Conservation (phyloP, 1,139 yeast genomes). For the Candida pseudoviswanathii region DNA sequence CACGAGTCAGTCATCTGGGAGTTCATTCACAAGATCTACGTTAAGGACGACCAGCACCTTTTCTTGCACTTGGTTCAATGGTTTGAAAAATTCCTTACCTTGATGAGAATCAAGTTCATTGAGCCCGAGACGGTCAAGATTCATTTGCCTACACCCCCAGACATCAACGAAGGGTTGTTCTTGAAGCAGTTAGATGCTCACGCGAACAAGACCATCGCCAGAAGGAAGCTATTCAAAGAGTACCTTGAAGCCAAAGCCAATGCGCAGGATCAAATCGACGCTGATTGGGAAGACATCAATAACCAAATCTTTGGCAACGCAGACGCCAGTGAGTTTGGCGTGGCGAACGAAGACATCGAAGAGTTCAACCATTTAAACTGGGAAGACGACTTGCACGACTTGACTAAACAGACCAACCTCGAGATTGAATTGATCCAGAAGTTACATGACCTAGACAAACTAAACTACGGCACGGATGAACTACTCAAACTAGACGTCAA, state of each 20-base stretch:
- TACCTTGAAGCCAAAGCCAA: constrained; percentile 25
- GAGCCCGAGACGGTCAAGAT: constrained; percentile 50
- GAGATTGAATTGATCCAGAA: constrained; percentile 20
- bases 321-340: constrained; percentile 53
- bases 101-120: constrained; percentile 62
- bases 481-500: constrained; percentile 27
- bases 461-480: constrained; percentile 26
- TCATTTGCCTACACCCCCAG: constrained; percentile 29
- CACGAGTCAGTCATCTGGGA: constrained; percentile 73
- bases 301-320: constrained; percentile 46
- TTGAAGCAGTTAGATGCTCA: constrained; percentile 32
- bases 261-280: constrained; percentile 37
- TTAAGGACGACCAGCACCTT: constrained; percentile 68
- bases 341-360: constrained; percentile 57
- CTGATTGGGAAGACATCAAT: constrained; percentile 52
- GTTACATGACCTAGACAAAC: constrained; percentile 19
- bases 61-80: constrained; percentile 73
- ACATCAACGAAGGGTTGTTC: constrained; percentile 27
- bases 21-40: constrained; percentile 76
- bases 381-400: constrained; percentile 30
- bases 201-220: constrained; percentile 29
- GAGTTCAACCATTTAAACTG: constrained; percentile 48
- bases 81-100: constrained; percentile 57
- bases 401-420: constrained; percentile 23
- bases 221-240: constrained; percentile 38